Evolutionary conservation across 2,329 filamentous ascomycete species (phyloP).

Genomic region (Fusarium buxicola): DNA sequence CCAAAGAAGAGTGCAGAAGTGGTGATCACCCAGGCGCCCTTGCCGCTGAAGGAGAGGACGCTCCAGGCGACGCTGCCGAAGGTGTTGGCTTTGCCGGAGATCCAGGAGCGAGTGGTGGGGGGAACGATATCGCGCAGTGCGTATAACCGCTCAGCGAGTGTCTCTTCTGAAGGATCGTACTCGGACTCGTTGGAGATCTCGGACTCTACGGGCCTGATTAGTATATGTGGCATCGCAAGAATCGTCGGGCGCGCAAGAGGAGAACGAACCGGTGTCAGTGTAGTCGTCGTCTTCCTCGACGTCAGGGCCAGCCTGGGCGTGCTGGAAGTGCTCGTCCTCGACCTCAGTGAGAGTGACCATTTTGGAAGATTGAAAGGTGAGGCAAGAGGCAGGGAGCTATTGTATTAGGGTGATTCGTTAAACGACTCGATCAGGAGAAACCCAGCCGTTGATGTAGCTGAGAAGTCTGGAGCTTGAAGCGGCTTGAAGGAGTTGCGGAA

Average conservation of each 20-base stretch:
- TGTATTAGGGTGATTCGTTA: conserved; percentile 10
- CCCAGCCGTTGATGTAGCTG: not conserved
- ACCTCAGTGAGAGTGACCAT: conserved; percentile 99
- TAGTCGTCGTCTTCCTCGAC: conserved; percentile 94
- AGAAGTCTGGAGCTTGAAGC: conserved; percentile 11
- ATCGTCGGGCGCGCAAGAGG: conserved; percentile 10
- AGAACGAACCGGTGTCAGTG: conserved; percentile 84
- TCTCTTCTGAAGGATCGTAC: conserved; percentile 69
- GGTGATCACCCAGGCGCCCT: conserved; percentile 89
- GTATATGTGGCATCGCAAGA: conserved; percentile 4
- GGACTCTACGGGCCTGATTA: conserved; percentile 69
- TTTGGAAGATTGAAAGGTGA: conserved; percentile 52
- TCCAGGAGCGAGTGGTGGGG: conserved; percentile 75
- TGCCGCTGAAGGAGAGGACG: conserved; percentile 79
- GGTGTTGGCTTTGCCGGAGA: conserved; percentile 71
- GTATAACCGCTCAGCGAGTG: conserved; percentile 74
- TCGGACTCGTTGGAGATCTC: conserved; percentile 86
- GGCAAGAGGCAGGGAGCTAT: conserved; percentile 11
- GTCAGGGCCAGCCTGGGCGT: conserved; percentile 74
- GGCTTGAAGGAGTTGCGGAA: conserved; percentile 3
- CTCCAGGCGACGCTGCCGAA: conserved; percentile 62
- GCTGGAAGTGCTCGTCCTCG: conserved; percentile 92
- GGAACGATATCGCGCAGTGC: conserved; percentile 83
- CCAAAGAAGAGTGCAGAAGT: conserved; percentile 90
- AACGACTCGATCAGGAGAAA: conserved; percentile 8